Base-by-base conservation (phyloP, 2,329 filamentous ascomycete genomes). In the Sarocladium kiliense region DNA sequence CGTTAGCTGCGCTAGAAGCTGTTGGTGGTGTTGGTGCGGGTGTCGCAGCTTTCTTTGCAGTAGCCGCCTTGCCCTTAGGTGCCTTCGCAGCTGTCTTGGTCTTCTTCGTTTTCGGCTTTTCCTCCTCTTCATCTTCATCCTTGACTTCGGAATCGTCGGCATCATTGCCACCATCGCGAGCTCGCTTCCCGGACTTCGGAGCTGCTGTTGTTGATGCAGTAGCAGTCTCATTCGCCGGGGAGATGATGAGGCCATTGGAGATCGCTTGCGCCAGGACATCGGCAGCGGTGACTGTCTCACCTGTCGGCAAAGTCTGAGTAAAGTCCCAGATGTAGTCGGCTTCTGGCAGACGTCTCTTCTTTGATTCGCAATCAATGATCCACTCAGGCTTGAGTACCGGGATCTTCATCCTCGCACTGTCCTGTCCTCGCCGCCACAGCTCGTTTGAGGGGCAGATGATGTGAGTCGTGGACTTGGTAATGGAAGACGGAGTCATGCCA, bases 301-400 rank as follows among this genome's bases (percentile, higher is more conserved):
- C 25, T 12, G 18, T 32, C 12, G 30, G 16, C 12, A 39, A 12
- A 9, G 34, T 21, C 3, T 6, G 5, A 12, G n/a, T n/a, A 16
- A 27, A 39, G 19, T 36, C 32, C 67, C 65, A 71, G 23, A 57
- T 42, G 26, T 65, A 67, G 19, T 61, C 59, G 23, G 66, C 62
- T 1, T 57, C 60, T 19, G 59, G 58, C 12, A 67, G 34, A 9
- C 30, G 26, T n/a, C 30, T 58, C 42, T 61, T 60, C 50, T 59
- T 61, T 23, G 62, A 60, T 37, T 65, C 56, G 21, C 77, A 84
- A n/a, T 84, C 77, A 2, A 79, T 59, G n/a, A 85, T 69, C 87
- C 87, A 91, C 14, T 79, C 69, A 0, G 85, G 66, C 10, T 69
- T 74, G 25, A 90, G 77, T 45, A 89, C 75, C 2, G 75, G 75